A percentile compares a stretch with the other conserved stretches of the same genome.
These are phyloP conservation scores for Hymenoscyphus repandus DNA, from an alignment of 2,329 filamentous ascomycete species.

Conservation along the genomic window DNA sequence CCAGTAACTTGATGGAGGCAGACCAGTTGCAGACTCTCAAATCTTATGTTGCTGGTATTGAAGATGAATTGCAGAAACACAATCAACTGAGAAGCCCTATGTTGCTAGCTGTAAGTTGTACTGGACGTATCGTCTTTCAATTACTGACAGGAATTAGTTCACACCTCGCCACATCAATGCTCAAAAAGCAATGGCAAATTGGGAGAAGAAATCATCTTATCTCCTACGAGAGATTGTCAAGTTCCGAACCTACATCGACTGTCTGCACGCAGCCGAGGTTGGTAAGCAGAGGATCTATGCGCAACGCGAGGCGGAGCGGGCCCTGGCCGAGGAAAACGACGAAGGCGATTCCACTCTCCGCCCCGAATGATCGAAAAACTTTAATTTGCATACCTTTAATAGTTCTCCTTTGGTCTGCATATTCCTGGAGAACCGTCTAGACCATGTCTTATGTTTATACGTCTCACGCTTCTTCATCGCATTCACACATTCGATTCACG, in stretches of 20 bases:
- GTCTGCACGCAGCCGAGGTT: constrained; percentile 63
- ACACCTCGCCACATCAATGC: constrained; percentile 78
- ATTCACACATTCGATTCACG: not conserved
- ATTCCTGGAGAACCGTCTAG: not conserved
- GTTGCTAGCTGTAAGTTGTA: constrained; percentile 63
- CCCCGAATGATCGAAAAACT: constrained; percentile 5
- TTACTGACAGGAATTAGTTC: constrained; percentile 45
- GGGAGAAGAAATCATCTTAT: constrained; percentile 94
- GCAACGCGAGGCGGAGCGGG: constrained; percentile 42
- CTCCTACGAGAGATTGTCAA: constrained; percentile 92
- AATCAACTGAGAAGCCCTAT: constrained; percentile 85
- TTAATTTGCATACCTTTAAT: constrained; percentile 9
- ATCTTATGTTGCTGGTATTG: constrained; percentile 77
- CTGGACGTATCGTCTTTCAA: not conserved
- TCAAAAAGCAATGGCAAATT: constrained; percentile 84
- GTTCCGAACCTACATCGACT: constrained; percentile 91
- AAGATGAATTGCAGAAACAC: constrained; percentile 78
- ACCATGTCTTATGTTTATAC: constrained; percentile 1
- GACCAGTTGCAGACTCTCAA: constrained; percentile 75
- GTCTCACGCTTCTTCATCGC: not conserved
- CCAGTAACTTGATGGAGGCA: constrained; percentile 69
- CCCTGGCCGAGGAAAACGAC: constrained; percentile 19
- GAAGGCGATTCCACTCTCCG: constrained; percentile 15
- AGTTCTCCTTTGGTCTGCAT: not conserved
- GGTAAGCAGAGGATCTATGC: constrained; percentile 65